phyloP scores from a whole-genome alignment of 208 protist genomes.

The Entamoeba invadens region DNA sequence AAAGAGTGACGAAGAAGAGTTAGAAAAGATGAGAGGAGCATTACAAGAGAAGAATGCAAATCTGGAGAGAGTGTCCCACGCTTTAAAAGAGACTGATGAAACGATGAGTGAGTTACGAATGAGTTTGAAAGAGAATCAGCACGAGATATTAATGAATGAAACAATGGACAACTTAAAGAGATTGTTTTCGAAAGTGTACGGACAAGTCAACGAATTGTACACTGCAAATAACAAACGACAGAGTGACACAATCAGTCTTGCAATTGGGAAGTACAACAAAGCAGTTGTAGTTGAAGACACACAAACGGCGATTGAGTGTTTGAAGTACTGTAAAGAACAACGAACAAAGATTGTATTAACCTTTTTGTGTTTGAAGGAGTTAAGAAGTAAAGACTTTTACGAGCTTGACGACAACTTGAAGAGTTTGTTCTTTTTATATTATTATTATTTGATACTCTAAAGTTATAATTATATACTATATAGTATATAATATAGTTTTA shows the following conservation, averaged over 20 bases:
- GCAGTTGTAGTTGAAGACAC: conserved; percentile 79
- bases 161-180: conserved; percentile 63
- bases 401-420: neutral
- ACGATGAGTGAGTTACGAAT: neutral
- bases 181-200: conserved; percentile 50
- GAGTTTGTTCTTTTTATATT: no score
- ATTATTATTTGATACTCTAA: no score
- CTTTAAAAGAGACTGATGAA: neutral
- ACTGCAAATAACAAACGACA: conserved; percentile 64
- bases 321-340: conserved; percentile 64
- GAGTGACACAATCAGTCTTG: conserved; percentile 69
- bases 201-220: conserved; percentile 58
- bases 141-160: conserved; percentile 42
- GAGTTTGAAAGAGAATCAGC: conserved; percentile 35
- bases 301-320: conserved; percentile 65
- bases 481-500: no score
- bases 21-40: neutral
- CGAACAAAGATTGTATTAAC: conserved; percentile 55
- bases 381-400: neutral
- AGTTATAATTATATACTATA: no score
- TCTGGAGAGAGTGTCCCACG: neutral
- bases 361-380: conserved; percentile 55
- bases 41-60: neutral
- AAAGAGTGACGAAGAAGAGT: neutral
- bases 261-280: conserved; percentile 78